Percentiles rank a stretch among this genome's conserved stretches.
These are phyloP conservation scores for Phytophthora sansomeana DNA, from an alignment of 352 stramenopile species.

Conservation along the genomic window DNA sequence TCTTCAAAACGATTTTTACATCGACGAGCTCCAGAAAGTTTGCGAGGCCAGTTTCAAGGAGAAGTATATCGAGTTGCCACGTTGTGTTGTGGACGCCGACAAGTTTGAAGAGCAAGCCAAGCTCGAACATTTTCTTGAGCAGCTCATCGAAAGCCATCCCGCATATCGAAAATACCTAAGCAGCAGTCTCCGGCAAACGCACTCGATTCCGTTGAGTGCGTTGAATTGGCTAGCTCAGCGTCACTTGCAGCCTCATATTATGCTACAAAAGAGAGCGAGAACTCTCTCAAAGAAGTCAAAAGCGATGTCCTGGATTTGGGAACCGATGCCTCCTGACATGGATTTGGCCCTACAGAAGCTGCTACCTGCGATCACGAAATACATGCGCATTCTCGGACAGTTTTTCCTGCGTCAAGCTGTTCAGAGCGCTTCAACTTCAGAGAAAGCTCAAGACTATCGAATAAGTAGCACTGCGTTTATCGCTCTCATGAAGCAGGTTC, in stretches of 20 bases:
- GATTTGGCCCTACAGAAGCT: slow-evolving; percentile 43
- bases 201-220: not conserved
- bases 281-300: slow-evolving; percentile 3
- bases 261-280: slow-evolving; percentile 10
- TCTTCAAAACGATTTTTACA: slow-evolving; percentile 66
- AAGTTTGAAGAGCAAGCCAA: slow-evolving; percentile 22
- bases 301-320: slow-evolving; percentile 30
- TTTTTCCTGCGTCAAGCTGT: slow-evolving; percentile 47
- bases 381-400: slow-evolving; percentile 47
- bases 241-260: slow-evolving; percentile 24
- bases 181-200: not conserved
- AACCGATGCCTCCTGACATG: slow-evolving; percentile 40
- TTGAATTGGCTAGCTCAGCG: slow-evolving; percentile 28
- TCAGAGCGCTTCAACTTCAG: slow-evolving; percentile 14
- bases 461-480: slow-evolving; percentile 50
- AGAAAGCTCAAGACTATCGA: slow-evolving; percentile 31
- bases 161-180: slow-evolving; percentile 20
- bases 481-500: slow-evolving; percentile 58
- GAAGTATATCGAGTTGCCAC: slow-evolving; percentile 2
- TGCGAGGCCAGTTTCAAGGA: slow-evolving; percentile 27
- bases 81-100: not conserved
- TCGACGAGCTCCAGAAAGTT: slow-evolving; percentile 48
- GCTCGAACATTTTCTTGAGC: slow-evolving; percentile 39
- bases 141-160: slow-evolving; percentile 32
- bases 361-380: slow-evolving; percentile 49